Base-by-base conservation (phyloP, 2,329 filamentous ascomycete species). In the Verticillium tricorpus region DNA sequence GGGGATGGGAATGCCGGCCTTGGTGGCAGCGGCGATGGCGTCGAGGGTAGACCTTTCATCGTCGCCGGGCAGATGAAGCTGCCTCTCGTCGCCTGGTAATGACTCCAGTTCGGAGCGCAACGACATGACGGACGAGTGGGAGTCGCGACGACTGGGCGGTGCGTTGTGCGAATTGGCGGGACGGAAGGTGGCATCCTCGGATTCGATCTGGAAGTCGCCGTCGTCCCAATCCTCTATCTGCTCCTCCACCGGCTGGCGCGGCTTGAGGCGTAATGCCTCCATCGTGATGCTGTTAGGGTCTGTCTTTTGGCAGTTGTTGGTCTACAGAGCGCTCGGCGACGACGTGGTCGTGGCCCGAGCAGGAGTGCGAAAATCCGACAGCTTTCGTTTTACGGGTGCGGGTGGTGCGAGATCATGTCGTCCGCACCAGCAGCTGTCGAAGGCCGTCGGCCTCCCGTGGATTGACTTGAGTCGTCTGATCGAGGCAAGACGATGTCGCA, bases 1-100 rank as follows among this genome's bases (percentile, higher is more conserved):
- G 32, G 95, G 95, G 61, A 98, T 86, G 7, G 95, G 94, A 66
- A 99, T 97, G 67, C 95, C 95, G 31, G 93, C 93, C 72, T 88
- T 89, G 70, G 92, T 90, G 37, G 93, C 94, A 7, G 92, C 91
- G 28, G 91, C 86, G 69, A 99, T 94, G 63, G 95, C 93, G 72
- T 96, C 90, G 68, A 89, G 79, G 11, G 90, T 96, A 1, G 92
- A 92, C 65, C 86, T 84, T 69, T 96, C 91, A 73, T 97, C 93
- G 72, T 95, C 90, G 57, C 89, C 91, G 2, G 92, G 88, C 34
- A 98, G 79, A 67, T 94, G 85, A 25, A 98, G 85, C 69, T 97
- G 92, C 75, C 97, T 92, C 70, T 97, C 92, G 70, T 96, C 92
- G 64, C 88, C 90, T 61, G 85, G 84, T 66, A 87, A 80, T 1